Evolutionary conservation across 345 rosid genomes (phyloP).

Genomic region (Limnanthes douglasii): DNA sequence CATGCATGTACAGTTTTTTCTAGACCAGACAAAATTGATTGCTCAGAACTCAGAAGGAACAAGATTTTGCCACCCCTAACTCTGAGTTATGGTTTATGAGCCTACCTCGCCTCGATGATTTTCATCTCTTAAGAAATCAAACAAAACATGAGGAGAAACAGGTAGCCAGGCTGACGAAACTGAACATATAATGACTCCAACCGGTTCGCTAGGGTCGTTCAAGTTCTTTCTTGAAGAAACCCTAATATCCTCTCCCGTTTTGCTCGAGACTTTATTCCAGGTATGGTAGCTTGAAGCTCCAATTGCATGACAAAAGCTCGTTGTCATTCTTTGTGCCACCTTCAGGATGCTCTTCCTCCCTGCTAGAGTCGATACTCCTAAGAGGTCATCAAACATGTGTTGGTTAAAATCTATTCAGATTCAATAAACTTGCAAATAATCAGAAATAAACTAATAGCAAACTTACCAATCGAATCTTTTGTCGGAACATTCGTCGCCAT

Average conservation of each 20-base stretch:
- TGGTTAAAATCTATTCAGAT: too few species aligned
- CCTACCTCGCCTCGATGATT: slow-evolving; percentile 64
- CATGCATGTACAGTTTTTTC: too few species aligned
- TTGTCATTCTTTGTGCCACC: slow-evolving; percentile 88
- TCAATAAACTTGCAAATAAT: too few species aligned
- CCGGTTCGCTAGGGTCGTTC: slow-evolving; percentile 89
- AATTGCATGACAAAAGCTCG: slow-evolving; percentile 63
- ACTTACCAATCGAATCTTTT: slow-evolving; percentile 78
- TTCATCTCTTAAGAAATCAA: slow-evolving; percentile 89
- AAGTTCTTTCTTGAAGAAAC: slow-evolving; percentile 86
- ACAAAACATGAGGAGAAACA: slow-evolving; percentile 47
- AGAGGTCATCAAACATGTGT: background rate
- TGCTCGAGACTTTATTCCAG: slow-evolving; percentile 74
- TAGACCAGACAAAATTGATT: too few species aligned
- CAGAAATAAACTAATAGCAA: background rate
- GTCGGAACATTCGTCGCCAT: slow-evolving; percentile 99
- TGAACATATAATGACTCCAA: slow-evolving; percentile 75
- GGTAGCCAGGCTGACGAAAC: slow-evolving; percentile 88
- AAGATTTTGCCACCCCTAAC: too few species aligned
- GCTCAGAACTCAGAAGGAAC: too few species aligned
- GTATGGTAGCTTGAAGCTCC: slow-evolving; percentile 93
- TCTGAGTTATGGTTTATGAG: slow-evolving; percentile 1
- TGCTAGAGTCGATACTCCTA: slow-evolving; percentile 85
- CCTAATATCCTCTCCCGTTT: slow-evolving; percentile 87
- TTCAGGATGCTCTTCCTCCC: slow-evolving; percentile 90